Evolutionary conservation across 441 rosid genomes (phyloP), one percentile per base, ranked within the genome.

Genomic region (Biscutella laevigata): DNA sequence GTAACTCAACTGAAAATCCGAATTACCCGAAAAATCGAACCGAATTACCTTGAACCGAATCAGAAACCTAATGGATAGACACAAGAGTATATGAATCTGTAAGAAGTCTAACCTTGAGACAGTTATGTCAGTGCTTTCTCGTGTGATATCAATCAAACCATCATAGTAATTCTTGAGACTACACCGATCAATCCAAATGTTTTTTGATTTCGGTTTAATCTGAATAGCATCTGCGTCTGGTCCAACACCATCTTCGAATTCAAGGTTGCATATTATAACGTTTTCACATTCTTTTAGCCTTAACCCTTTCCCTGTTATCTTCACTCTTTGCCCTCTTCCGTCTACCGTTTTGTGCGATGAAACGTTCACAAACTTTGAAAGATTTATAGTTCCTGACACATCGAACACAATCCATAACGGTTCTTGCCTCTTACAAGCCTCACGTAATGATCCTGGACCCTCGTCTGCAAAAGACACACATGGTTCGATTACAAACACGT

Each of bases 291-390:
- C 82, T 74, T 82, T 82, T 37, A 88, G 67, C 69, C 92, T 79
- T 67, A 87, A 62, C 17, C 95, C 95, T 64, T 88, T 88, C 13
- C 94, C 95, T 0, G 87, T 78, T 46, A 92, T 67, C 60, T 82
- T 88, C 49, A 88, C 77, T 68, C 79, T 74, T 61, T 81, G 95
- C 12, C 90, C 97, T 12, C 96, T 79, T 15, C 96, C 97, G 63
- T 92, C 98, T 12, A 92, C 74, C 45, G 95, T 92, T 78, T 86
- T 92, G 57, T 84, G 80, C 46, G 97, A 92, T 4, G 96, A 78
- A 13, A 86, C 81, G 36, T 19, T 84, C 66, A 84, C 61, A 76
- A 69, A 75, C 1, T 89, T 77, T 0, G 69, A 67, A 0, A 91
- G 81, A 53, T 72, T 58, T 48, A 91, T 82, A 45, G 81, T 77